phyloP scores from a whole-genome alignment of 805 yeast species.

The Debaryomyces tyrocola region DNA sequence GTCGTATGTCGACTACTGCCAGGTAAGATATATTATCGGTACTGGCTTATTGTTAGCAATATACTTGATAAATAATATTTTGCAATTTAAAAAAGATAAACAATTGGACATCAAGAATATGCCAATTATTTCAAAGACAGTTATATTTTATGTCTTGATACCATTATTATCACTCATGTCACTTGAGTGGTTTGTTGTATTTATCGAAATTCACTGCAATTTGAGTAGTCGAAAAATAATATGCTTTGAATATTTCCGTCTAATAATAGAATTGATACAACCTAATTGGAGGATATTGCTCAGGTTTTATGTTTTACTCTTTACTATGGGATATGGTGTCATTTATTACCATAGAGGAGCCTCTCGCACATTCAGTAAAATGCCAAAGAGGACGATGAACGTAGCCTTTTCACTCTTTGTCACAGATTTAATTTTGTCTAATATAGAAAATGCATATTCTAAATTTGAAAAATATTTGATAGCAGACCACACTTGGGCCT shows the following conservation, averaged over 20 bases:
- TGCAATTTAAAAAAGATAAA: slow-evolving; percentile 22
- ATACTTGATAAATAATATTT: slow-evolving; percentile 22
- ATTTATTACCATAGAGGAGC: slow-evolving; percentile 23
- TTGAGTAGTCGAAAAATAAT: slow-evolving; percentile 1
- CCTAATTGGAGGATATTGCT: slow-evolving; percentile 4
- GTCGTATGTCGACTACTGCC: slow-evolving; percentile 15
- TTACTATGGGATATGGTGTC: slow-evolving; percentile 38
- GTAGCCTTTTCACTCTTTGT: slow-evolving; percentile 6
- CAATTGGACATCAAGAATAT: slow-evolving; percentile 28
- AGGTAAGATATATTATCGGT: slow-evolving; percentile 11
- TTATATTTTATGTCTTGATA: slow-evolving; percentile 23
- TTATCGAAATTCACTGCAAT: slow-evolving; percentile 11
- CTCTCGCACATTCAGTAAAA: slow-evolving; percentile 20
- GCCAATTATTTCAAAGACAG: slow-evolving; percentile 27
- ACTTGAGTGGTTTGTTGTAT: slow-evolving; percentile 2
- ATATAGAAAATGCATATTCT: no score
- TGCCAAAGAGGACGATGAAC: slow-evolving; percentile 15
- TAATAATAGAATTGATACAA: slow-evolving; percentile 3
- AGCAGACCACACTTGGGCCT: no score
- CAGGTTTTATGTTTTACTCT: slow-evolving; percentile 18
- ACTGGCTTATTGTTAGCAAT: slow-evolving; percentile 16
- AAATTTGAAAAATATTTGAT: no score
- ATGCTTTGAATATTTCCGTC: slow-evolving; percentile 1
- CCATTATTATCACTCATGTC: slow-evolving; percentile 15
- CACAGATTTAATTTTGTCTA: neutral